phyloP scores from a whole-genome alignment of 108 stramenopile species.

The Halocafeteria seosinensis region DNA sequence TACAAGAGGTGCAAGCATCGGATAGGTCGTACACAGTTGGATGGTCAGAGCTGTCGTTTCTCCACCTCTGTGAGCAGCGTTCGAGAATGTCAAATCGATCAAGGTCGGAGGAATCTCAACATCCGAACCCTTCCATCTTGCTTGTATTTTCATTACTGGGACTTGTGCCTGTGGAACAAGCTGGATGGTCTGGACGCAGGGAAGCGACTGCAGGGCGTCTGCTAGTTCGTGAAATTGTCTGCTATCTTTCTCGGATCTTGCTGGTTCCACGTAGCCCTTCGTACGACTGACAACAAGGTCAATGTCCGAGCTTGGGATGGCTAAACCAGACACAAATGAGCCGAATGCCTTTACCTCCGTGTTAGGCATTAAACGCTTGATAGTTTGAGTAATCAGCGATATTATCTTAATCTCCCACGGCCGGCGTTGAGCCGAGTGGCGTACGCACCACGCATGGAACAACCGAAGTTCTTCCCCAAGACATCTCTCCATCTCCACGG shows the following conservation, averaged over 20 bases:
- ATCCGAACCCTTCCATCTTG: not conserved
- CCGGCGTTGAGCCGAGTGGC: too few species aligned
- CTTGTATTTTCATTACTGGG: not conserved
- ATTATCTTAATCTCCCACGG: too few species aligned
- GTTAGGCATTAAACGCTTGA: too few species aligned
- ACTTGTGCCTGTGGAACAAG: not conserved
- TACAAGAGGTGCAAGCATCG: not conserved
- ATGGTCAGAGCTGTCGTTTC: not conserved
- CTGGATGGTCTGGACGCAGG: not conserved
- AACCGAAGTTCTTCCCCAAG: too few species aligned
- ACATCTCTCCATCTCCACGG: too few species aligned
- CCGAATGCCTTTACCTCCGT: not conserved
- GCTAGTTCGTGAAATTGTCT: not conserved
- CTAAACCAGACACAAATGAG: not conserved
- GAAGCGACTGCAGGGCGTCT: not conserved
- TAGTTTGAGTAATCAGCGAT: too few species aligned
- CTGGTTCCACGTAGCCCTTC: not conserved
- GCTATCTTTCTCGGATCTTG: not conserved
- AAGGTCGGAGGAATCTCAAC: not conserved
- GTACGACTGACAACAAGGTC: not conserved
- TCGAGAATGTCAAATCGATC: not conserved
- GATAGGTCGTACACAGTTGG: not conserved
- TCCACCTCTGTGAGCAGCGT: not conserved
- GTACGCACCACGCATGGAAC: too few species aligned
- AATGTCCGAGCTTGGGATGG: not conserved